Base-by-base conservation (phyloP, 2,329 filamentous ascomycete genomes). In the Colletotrichum gigasporum region DNA sequence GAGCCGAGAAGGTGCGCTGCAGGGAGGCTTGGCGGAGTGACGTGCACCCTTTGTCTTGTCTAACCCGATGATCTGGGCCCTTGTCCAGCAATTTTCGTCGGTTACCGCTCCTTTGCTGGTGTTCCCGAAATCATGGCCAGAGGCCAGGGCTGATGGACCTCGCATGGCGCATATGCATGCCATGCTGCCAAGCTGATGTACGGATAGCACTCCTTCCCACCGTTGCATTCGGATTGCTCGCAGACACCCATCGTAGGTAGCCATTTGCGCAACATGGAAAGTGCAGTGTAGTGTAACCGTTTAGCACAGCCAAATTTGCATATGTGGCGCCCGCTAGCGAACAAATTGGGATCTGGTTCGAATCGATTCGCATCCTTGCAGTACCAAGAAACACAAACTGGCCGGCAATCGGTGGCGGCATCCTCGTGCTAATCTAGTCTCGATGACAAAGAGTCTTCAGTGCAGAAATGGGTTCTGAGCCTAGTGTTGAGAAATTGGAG, bases 291-390 rank as follows among this genome's bases (percentile, higher is more conserved):
- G 42, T n/a, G 22, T 30, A 45, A 9, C 18, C 20, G 28, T 14
- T 22, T 37, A 32, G 42, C 34, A 9, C 12, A 45, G 45, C 47
- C 47, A 45, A 34, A 51, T 52, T 7, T 59, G 42, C 60, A 32
- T 47, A 24, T 18, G 37, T 60, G 54, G 64, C 60, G 64, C 28
- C 42, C 26, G n/a, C 28, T 66, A 54, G 52, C 41, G 26, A 14
- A 28, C 30, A 6, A 22, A 24, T 37, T 22, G 45, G 58, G 12
- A 28, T 30, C 45, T n/a, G 16, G 47, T 32, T 22, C 18, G 22
- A 22, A 16, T 32, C 44, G n/a, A 42, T 54, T 41, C 26, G 26
- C 16, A 37, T 50, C 61, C 12, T 34, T 52, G 54, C 39, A n/a
- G 16, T n/a, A 44, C 53, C 16, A 62, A 16, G 16, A 56, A 52